Percentiles rank a stretch among this genome's conserved stretches.
phyloP scores from a whole-genome alignment of 306 rosid genomes.

The Medicago ruthenica region DNA sequence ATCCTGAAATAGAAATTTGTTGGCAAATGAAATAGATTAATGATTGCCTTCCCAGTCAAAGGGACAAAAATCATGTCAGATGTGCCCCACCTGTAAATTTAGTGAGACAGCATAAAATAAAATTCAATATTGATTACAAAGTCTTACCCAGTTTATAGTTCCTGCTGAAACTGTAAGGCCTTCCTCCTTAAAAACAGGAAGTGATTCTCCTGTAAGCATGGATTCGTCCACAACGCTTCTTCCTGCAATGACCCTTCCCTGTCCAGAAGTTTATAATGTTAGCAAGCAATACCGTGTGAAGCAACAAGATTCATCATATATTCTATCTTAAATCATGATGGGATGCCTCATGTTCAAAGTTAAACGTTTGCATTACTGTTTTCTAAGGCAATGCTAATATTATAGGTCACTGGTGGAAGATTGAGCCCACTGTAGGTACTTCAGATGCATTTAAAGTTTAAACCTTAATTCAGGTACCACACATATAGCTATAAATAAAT shows the following conservation, averaged over 20 bases:
- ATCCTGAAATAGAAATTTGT: conserved; percentile 69
- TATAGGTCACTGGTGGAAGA: conserved; percentile 9
- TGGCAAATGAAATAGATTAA: conserved; percentile 42
- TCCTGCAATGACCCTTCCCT: conserved; percentile 91
- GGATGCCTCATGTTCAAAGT: conserved; percentile 30
- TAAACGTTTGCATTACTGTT: conserved; percentile 25
- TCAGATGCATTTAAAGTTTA: conserved; percentile 25
- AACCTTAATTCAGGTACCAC: conserved; percentile 26
- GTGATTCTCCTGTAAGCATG: conserved; percentile 99
- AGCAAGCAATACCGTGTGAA: conserved; percentile 42
- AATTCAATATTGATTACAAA: conserved; percentile 40
- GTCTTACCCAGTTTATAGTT: conserved; percentile 92
- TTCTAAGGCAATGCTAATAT: conserved; percentile 19
- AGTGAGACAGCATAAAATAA: conserved; percentile 34
- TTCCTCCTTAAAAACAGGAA: conserved; percentile 90
- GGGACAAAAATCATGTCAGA: conserved; percentile 3
- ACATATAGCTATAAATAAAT: conserved; percentile 25
- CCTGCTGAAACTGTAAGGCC: conserved; percentile 90
- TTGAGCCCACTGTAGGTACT: conserved; percentile 17
- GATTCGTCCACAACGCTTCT: conserved; percentile 98
- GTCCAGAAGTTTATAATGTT: conserved; percentile 43
- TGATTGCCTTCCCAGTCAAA: conserved; percentile 34
- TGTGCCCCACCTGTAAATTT: conserved; percentile 26
- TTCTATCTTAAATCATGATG: conserved; percentile 36
- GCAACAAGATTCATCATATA: conserved; percentile 36